Evolutionary conservation across 768 basidiomycete species (phyloP).

Genomic region (Baorangia bicolor): DNA sequence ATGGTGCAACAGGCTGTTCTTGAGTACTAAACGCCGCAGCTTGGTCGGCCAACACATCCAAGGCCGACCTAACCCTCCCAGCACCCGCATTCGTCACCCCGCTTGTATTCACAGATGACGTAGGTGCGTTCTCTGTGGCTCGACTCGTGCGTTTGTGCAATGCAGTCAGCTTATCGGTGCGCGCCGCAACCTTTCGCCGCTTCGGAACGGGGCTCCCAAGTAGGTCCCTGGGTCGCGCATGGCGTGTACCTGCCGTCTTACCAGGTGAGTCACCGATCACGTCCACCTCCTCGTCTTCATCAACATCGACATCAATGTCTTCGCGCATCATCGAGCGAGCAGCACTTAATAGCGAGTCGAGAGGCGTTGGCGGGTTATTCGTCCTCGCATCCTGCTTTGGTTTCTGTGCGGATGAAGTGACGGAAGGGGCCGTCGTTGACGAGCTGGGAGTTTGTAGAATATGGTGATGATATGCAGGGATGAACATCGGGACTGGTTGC

Average conservation of each 20-base stretch:
- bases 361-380: constrained; percentile 42
- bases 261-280: constrained; percentile 20
- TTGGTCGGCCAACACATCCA: constrained; percentile 76
- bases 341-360: constrained; percentile 61
- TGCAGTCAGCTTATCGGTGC: constrained; percentile 9
- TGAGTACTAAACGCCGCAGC: constrained; percentile 54
- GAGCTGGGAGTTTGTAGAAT: constrained; percentile 33
- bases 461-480: constrained; percentile 29
- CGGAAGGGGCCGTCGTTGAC: constrained; percentile 31
- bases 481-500: constrained; percentile 31
- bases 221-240: constrained; percentile 22
- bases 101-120: neutral
- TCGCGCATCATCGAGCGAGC: constrained; percentile 56
- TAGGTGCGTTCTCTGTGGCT: neutral
- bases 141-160: constrained; percentile 3
- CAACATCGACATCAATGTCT: constrained; percentile 28
- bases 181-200: constrained; percentile 30
- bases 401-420: constrained; percentile 23
- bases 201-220: constrained; percentile 41
- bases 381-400: constrained; percentile 10
- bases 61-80: constrained; percentile 46
- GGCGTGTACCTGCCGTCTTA: constrained; percentile 27
- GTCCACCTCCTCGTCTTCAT: constrained; percentile 32
- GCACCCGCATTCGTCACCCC: neutral
- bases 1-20: constrained; percentile 19